A percentile compares a stretch with the other conserved stretches of the same genome.
Conservation (phyloP, 148 eudicot genomes). For the Nyssa sinensis region DNA sequence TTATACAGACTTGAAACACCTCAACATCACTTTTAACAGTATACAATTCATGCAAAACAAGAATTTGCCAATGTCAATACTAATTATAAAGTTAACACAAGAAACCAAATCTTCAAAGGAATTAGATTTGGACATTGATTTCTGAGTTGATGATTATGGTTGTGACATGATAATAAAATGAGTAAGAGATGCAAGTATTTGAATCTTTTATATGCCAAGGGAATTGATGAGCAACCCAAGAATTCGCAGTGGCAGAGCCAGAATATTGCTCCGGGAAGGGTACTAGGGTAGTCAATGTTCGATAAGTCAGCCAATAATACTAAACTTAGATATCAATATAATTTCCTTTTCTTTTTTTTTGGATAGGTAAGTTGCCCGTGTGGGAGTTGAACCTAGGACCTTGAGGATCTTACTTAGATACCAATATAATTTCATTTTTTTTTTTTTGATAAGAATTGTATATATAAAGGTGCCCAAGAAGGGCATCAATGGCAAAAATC, state of each 20-base stretch:
- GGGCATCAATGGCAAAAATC: too few relatives aligned
- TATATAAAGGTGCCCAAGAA: too few relatives aligned
- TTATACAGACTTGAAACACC: constrained; percentile 6
- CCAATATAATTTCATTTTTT: too few relatives aligned
- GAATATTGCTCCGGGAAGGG: neutral
- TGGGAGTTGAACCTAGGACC: too few relatives aligned
- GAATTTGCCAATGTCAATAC: constrained; percentile 4
- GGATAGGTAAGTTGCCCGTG: too few relatives aligned
- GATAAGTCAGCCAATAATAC: neutral
- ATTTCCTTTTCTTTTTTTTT: too few relatives aligned
- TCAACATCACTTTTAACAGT: constrained; percentile 3
- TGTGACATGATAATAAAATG: constrained; percentile 1
- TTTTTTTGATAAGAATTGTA: too few relatives aligned
- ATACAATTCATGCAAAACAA: constrained; percentile 1
- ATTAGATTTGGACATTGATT: neutral
- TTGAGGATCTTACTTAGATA: too few relatives aligned
- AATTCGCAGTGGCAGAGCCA: neutral
- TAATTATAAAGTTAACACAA: neutral
- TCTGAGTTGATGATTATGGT: neutral
- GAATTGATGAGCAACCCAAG: neutral
- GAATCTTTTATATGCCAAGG: neutral
- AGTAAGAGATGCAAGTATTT: neutral
- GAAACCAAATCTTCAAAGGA: neutral
- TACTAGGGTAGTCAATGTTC: neutral
- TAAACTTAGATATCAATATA: neutral